A percentile compares a stretch with the other conserved stretches of the same genome.
Conservation (phyloP, 2,329 filamentous ascomycete genomes). For the Fusarium sacchari region DNA sequence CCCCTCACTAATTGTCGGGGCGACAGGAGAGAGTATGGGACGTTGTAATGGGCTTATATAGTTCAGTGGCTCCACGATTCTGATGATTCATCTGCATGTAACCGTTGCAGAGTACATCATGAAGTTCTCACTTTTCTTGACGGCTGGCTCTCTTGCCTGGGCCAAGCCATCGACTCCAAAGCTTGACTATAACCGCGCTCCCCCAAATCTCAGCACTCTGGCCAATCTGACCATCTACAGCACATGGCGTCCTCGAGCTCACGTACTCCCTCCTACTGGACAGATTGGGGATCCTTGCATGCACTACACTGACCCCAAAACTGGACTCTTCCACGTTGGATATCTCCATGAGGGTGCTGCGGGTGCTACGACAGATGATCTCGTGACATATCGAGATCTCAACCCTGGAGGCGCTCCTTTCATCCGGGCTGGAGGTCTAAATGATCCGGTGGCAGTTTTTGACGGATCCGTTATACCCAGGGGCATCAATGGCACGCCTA, state of each 20-base stretch:
- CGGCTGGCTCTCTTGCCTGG: slow-evolving; percentile 28
- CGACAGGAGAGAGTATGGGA: slow-evolving; percentile 6
- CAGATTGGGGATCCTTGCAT: slow-evolving; percentile 57
- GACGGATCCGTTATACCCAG: slow-evolving; percentile 56
- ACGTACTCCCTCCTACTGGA: slow-evolving; percentile 52
- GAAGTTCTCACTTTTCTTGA: slow-evolving; percentile 27
- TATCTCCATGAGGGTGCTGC: slow-evolving; percentile 52
- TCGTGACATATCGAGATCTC: slow-evolving; percentile 51
- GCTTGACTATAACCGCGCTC: slow-evolving; percentile 50
- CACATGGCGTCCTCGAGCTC: slow-evolving; percentile 49
- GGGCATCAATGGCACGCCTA: slow-evolving; percentile 56
- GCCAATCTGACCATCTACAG: slow-evolving; percentile 49
- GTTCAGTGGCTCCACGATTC: background rate
- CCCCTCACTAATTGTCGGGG: slow-evolving; percentile 22
- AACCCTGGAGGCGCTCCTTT: slow-evolving; percentile 55
- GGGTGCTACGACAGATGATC: slow-evolving; percentile 54
- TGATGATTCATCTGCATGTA: background rate
- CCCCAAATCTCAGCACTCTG: slow-evolving; percentile 53
- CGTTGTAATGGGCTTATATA: slow-evolving; percentile 20
- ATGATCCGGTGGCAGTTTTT: slow-evolving; percentile 50
- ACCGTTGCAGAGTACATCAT: slow-evolving; percentile 4
- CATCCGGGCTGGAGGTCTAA: slow-evolving; percentile 50
- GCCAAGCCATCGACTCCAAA: slow-evolving; percentile 26
- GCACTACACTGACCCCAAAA: slow-evolving; percentile 57
- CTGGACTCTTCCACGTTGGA: slow-evolving; percentile 56